Conservation (phyloP, 768 basidiomycete species). For the Lactifluus pinguis region DNA sequence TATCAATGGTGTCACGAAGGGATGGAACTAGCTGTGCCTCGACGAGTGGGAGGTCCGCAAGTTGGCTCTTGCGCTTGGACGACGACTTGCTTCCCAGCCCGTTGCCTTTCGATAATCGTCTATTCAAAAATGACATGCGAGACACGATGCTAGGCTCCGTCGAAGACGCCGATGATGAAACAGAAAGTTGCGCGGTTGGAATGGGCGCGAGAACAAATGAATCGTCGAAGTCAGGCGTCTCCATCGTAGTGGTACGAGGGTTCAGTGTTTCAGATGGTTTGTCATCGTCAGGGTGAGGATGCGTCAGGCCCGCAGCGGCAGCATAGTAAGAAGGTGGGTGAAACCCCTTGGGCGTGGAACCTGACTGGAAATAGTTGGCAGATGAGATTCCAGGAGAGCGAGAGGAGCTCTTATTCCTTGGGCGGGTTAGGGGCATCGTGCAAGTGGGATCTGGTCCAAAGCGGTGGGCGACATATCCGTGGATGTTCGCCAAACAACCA, state of each 20-base stretch:
- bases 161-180: constrained; percentile 16
- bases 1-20: constrained; percentile 60
- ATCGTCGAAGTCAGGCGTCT: not conserved
- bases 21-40: constrained; percentile 63
- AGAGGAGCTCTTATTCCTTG: constrained; percentile 11
- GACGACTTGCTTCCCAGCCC: constrained; percentile 4
- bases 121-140: constrained; percentile 16
- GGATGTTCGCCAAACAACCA: constrained; percentile 6
- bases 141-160: constrained; percentile 15
- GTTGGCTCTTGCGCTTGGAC: constrained; percentile 31
- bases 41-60: constrained; percentile 47
- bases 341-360: constrained; percentile 22
- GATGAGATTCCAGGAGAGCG: constrained; percentile 18
- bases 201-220: constrained; percentile 2
- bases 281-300: constrained; percentile 7
- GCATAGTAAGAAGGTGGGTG: constrained; percentile 31
- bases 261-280: not conserved
- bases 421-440: constrained; percentile 17
- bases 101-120: constrained; percentile 5
- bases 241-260: not conserved
- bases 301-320: constrained; percentile 26
- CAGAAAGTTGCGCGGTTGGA: constrained; percentile 13
- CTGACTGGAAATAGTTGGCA: constrained; percentile 9
- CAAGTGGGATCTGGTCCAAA: not conserved
- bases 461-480: not conserved